These are phyloP conservation scores for Ceratocystis papillata DNA, from an alignment of 2,329 filamentous ascomycete genomes.

Conservation along the genomic window DNA sequence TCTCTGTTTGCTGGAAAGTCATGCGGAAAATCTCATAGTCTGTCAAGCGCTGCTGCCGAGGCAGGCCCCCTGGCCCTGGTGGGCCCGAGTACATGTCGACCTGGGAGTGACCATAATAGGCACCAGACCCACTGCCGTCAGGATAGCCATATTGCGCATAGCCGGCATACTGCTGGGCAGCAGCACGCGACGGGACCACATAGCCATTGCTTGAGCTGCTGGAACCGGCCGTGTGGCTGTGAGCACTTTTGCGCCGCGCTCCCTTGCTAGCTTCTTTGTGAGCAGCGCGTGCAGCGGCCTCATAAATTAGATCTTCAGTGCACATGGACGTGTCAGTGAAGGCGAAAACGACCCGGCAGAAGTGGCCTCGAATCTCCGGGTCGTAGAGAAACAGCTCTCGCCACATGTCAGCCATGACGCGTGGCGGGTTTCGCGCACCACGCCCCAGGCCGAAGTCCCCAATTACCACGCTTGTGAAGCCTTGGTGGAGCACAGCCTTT, in stretches of 20 bases:
- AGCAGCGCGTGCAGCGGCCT: conserved; percentile 30
- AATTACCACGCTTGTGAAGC: conserved; percentile 48
- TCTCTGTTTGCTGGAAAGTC: conserved; percentile 42
- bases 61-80: background rate
- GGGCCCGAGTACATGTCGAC: conserved; percentile 13
- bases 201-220: conserved; percentile 28
- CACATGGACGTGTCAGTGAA: conserved; percentile 49
- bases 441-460: conserved; percentile 57
- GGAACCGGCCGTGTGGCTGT: background rate
- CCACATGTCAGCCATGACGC: conserved; percentile 56
- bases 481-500: conserved; percentile 54
- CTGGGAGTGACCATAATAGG: conserved; percentile 27
- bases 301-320: conserved; percentile 43
- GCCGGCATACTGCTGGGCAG: background rate
- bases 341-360: conserved; percentile 52
- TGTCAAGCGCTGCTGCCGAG: conserved; percentile 23
- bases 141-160: background rate
- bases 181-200: background rate
- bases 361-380: conserved; percentile 50
- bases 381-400: conserved; percentile 53
- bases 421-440: conserved; percentile 52
- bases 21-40: conserved; percentile 46
- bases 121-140: conserved; percentile 31
- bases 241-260: conserved; percentile 20
- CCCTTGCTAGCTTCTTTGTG: conserved; percentile 42